Conservation (phyloP, 2,329 filamentous ascomycete species). For the Mycocentrospora acerina region DNA sequence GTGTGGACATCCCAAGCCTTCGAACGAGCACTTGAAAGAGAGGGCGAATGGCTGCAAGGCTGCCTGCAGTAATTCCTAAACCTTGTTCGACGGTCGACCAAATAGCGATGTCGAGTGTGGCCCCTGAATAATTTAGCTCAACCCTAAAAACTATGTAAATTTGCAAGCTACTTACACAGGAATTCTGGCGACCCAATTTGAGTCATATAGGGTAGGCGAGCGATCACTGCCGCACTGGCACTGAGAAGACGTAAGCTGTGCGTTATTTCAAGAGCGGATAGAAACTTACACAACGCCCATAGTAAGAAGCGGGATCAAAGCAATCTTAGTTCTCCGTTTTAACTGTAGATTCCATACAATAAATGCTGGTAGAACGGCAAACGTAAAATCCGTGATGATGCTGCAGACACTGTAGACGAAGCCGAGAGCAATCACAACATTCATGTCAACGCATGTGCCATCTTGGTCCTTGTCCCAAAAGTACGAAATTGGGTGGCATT, state of each 20-base stretch:
- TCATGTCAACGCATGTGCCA: conserved; percentile 47
- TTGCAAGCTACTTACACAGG: conserved; percentile 23
- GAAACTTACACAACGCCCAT: conserved; percentile 52
- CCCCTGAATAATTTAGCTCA: conserved; percentile 18
- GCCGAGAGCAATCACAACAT: conserved; percentile 45
- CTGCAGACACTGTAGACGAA: conserved; percentile 52
- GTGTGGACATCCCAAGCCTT: conserved; percentile 26
- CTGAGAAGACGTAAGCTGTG: conserved; percentile 10
- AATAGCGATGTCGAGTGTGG: conserved; percentile 39
- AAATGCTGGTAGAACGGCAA: conserved; percentile 53
- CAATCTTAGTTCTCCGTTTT: conserved; percentile 52
- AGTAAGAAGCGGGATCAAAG: conserved; percentile 51
- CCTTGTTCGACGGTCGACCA: conserved; percentile 42
- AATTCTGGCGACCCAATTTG: conserved; percentile 35
- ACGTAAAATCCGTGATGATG: conserved; percentile 51
- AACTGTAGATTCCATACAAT: conserved; percentile 55
- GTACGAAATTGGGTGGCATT: conserved; percentile 52
- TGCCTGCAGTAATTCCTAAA: conserved; percentile 40
- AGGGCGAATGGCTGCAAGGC: conserved; percentile 38
- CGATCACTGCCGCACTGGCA: conserved; percentile 38
- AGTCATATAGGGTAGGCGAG: conserved; percentile 30
- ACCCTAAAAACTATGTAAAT: too few relatives aligned
- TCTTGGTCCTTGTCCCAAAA: conserved; percentile 49
- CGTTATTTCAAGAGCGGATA: not conserved
- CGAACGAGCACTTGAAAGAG: conserved; percentile 30